phyloP scores from a whole-genome alignment of 2,329 filamentous ascomycete species.

The Colletotrichum gloeosporioides region DNA sequence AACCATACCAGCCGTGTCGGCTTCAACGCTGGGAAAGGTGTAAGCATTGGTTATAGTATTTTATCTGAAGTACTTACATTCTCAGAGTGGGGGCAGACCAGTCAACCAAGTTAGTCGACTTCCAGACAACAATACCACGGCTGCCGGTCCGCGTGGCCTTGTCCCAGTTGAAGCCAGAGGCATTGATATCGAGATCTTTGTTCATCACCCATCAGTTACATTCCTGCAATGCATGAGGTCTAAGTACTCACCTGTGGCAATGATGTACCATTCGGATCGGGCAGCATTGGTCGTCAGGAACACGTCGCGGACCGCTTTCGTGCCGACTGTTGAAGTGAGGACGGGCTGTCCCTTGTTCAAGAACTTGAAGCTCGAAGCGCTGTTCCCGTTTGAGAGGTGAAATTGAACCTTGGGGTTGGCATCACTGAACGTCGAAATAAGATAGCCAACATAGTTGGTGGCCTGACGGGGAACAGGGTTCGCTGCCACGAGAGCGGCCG shows the following conservation, averaged over 20 bases:
- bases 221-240: background rate
- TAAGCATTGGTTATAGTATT: background rate
- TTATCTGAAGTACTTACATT: conserved; percentile 19
- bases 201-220: background rate
- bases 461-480: background rate
- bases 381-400: conserved; percentile 37
- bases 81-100: conserved; percentile 33
- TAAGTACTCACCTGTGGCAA: conserved; percentile 35
- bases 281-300: conserved; percentile 37
- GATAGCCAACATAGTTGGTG: conserved; percentile 35
- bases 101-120: conserved; percentile 36
- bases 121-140: conserved; percentile 41
- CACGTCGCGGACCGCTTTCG: conserved; percentile 38
- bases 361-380: conserved; percentile 34
- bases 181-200: conserved; percentile 40
- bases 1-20: conserved; percentile 38
- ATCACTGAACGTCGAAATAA: conserved; percentile 41
- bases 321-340: conserved; percentile 36
- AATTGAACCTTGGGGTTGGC: conserved; percentile 35
- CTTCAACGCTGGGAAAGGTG: conserved; percentile 31
- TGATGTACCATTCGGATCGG: conserved; percentile 37
- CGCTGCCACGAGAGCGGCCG: background rate
- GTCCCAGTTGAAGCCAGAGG: conserved; percentile 39
- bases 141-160: conserved; percentile 38
- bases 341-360: conserved; percentile 36